phyloP scores from a whole-genome alignment of 2,329 filamentous ascomycete genomes.

The Apiospora aurea region DNA sequence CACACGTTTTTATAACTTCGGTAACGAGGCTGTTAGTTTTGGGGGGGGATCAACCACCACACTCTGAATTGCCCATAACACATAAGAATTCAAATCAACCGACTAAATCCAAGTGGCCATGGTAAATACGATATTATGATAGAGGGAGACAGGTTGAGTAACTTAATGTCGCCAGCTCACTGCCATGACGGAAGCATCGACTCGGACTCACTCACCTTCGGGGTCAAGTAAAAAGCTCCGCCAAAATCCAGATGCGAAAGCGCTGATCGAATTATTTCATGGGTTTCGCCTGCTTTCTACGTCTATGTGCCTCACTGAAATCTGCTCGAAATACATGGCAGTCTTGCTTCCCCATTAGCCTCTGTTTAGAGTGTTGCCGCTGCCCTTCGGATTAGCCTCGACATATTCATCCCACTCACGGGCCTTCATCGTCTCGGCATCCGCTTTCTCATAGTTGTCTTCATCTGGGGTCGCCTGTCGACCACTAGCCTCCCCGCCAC shows the following conservation, averaged over 20 bases:
- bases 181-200: neutral
- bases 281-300: neutral
- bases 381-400: conserved; percentile 85
- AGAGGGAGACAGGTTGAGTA: neutral
- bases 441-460: conserved; percentile 86
- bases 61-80: neutral
- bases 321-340: neutral
- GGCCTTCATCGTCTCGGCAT: conserved; percentile 91
- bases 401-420: conserved; percentile 94
- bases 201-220: too few relatives aligned
- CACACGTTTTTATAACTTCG: conserved; percentile 3
- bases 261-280: neutral
- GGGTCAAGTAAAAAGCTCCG: neutral
- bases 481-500: conserved; percentile 79
- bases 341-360: conserved; percentile 48
- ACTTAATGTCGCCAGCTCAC: neutral
- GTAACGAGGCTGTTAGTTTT: neutral
- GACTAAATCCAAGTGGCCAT: neutral
- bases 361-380: conserved; percentile 84
- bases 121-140: neutral
- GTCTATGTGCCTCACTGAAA: neutral
- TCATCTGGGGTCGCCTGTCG: conserved; percentile 79
- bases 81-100: neutral
- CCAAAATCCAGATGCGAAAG: too few relatives aligned
- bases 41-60: neutral